These are phyloP conservation scores for Pythium aphanidermatum DNA, from an alignment of 352 stramenopile species.

Conservation along the genomic window DNA sequence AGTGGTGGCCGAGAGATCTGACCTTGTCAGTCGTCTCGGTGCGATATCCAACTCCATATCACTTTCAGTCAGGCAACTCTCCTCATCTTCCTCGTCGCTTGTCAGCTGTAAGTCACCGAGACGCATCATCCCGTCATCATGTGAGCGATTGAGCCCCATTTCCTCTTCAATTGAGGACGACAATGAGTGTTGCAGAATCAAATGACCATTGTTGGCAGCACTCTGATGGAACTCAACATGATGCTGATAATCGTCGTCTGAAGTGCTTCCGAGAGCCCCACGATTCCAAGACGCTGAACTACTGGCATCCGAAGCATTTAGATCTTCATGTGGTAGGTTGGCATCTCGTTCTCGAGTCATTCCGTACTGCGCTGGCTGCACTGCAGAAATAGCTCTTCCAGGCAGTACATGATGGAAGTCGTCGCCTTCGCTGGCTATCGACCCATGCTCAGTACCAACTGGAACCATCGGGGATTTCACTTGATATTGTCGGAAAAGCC, in stretches of 20 bases:
- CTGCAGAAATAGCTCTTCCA: too few species aligned
- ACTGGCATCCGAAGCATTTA: slow-evolving; percentile 14
- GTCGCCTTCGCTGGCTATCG: too few species aligned
- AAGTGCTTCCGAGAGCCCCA: too few species aligned
- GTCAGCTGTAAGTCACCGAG: slow-evolving; percentile 18
- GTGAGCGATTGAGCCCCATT: slow-evolving; percentile 7
- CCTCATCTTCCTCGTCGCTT: slow-evolving; percentile 16
- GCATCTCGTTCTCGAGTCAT: too few species aligned
- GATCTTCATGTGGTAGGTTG: slow-evolving; percentile 17
- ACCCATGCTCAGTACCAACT: too few species aligned
- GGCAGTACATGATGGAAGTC: background rate
- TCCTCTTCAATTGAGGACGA: slow-evolving; percentile 17
- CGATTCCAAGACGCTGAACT: slow-evolving; percentile 22
- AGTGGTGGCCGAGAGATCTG: too few species aligned
- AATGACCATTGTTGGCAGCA: too few species aligned
- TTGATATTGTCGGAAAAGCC: slow-evolving; percentile 77
- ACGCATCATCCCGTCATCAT: slow-evolving; percentile 12
- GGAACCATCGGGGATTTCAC: slow-evolving; percentile 39
- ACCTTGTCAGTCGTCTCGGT: slow-evolving; percentile 8
- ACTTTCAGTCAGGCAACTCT: slow-evolving; percentile 14
- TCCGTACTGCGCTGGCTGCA: too few species aligned
- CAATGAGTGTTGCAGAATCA: slow-evolving; percentile 8
- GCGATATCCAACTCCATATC: slow-evolving; percentile 21
- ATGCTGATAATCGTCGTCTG: too few species aligned
- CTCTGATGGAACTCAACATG: too few species aligned